Conservation (phyloP, 306 rosid genomes). For the Albizia julibrissin region DNA sequence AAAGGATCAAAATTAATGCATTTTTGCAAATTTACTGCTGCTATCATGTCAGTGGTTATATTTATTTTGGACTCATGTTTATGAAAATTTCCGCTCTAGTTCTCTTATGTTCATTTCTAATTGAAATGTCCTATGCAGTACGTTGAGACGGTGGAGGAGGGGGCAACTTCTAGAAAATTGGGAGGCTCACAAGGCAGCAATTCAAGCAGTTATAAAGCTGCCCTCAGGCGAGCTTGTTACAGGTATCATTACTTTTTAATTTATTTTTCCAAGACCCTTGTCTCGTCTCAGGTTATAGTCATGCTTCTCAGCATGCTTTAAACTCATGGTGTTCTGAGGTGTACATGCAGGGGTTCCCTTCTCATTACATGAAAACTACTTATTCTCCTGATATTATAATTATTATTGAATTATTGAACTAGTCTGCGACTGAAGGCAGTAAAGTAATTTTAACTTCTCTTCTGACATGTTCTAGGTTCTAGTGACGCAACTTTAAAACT, state of each 20-base stretch:
- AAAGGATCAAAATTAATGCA: not conserved
- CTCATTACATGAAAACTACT: conserved; percentile 2
- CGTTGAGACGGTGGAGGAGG: conserved; percentile 81
- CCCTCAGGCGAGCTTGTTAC: conserved; percentile 91
- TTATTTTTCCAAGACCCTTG: conserved; percentile 14
- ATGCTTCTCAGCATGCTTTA: not conserved
- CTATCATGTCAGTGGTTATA: not conserved
- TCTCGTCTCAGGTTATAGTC: conserved; percentile 3
- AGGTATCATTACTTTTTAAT: conserved; percentile 46
- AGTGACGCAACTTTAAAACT: conserved; percentile 84
- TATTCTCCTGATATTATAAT: not conserved
- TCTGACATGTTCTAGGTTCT: conserved; percentile 61
- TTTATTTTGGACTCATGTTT: not conserved
- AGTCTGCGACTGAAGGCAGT: conserved; percentile 21
- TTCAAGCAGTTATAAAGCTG: conserved; percentile 82
- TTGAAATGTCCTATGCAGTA: conserved; percentile 50
- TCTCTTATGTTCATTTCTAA: conserved; percentile 8
- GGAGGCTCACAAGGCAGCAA: conserved; percentile 87
- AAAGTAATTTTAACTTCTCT: conserved; percentile 33
- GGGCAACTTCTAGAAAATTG: conserved; percentile 70
- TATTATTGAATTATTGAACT: not conserved
- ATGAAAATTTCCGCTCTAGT: not conserved
- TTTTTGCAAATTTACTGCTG: not conserved
- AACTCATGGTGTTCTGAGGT: not conserved
- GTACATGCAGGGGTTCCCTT: not conserved